These are phyloP conservation scores for Acmispon strigosus DNA, from an alignment of 306 rosid species.

Conservation along the genomic window DNA sequence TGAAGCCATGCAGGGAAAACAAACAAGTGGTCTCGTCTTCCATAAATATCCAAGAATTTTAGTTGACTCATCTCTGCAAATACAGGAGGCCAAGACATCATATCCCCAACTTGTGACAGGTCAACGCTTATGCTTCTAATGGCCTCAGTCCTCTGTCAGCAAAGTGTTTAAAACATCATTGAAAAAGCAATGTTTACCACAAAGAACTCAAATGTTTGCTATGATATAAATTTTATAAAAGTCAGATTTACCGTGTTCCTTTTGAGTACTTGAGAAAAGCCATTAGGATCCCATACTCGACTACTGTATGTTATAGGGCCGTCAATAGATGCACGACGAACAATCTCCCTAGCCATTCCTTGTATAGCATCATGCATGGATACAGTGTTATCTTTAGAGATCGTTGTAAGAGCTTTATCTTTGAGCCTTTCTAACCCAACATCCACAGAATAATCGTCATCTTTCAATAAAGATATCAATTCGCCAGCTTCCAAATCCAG, in stretches of 20 bases:
- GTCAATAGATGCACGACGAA: background rate
- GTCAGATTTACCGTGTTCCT: background rate
- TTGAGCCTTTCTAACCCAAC: background rate
- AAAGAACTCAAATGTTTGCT: background rate
- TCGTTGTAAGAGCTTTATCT: background rate
- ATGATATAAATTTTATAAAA: too few relatives aligned
- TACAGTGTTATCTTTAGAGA: background rate
- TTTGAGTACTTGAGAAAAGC: background rate
- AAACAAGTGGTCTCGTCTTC: too few relatives aligned
- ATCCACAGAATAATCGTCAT: background rate
- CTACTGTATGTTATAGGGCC: background rate
- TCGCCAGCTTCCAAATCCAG: background rate
- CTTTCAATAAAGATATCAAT: background rate
- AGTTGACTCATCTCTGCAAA: too few relatives aligned
- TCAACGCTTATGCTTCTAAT: constrained; percentile 17
- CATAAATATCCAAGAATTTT: too few relatives aligned
- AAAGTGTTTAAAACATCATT: background rate
- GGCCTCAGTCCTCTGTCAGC: constrained; percentile 10
- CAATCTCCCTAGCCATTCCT: constrained; percentile 6
- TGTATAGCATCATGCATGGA: constrained; percentile 14
- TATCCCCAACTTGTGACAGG: too few relatives aligned
- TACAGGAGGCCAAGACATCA: too few relatives aligned
- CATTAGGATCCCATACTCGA: background rate
- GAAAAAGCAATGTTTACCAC: background rate
- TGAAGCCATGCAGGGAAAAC: too few relatives aligned